These are phyloP conservation scores for Nemania serpens DNA, from an alignment of 2,329 filamentous ascomycete genomes.

Conservation along the genomic window DNA sequence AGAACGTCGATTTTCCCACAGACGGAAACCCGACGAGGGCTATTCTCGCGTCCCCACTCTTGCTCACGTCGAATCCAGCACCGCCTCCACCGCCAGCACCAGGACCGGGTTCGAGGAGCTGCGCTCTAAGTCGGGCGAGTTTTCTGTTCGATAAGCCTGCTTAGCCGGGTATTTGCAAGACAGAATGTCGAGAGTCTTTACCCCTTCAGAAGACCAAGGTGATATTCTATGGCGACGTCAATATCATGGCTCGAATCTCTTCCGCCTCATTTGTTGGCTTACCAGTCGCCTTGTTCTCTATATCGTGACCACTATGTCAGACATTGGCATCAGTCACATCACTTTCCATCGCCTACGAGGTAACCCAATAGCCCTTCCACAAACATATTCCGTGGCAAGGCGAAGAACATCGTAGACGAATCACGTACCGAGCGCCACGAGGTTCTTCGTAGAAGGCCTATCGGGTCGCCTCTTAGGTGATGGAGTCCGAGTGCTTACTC, in stretches of 20 bases:
- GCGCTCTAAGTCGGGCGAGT: conserved; percentile 89
- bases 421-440: conserved; percentile 6
- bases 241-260: conserved; percentile 1
- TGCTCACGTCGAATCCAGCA: conserved; percentile 89
- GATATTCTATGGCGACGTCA: conserved; percentile 72
- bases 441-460: conserved; percentile 15
- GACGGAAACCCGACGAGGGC: conserved; percentile 98
- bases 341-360: conserved; percentile 14
- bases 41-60: conserved; percentile 95
- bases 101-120: conserved; percentile 86
- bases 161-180: conserved; percentile 9
- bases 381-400: conserved; percentile 15
- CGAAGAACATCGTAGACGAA: background rate
- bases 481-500: conserved; percentile 63
- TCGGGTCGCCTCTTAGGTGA: conserved; percentile 9
- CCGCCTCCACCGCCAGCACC: conserved; percentile 80
- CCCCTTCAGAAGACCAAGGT: conserved; percentile 97
- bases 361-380: conserved; percentile 8
- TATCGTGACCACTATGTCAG: conserved; percentile 40
- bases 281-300: conserved; percentile 99
- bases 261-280: conserved; percentile 44
- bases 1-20: conserved; percentile 96
- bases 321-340: conserved; percentile 18
- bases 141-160: conserved; percentile 63
- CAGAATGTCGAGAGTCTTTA: conserved; percentile 49